Evolutionary conservation across 345 rosid species (phyloP).

Genomic region (Acer negundo): DNA sequence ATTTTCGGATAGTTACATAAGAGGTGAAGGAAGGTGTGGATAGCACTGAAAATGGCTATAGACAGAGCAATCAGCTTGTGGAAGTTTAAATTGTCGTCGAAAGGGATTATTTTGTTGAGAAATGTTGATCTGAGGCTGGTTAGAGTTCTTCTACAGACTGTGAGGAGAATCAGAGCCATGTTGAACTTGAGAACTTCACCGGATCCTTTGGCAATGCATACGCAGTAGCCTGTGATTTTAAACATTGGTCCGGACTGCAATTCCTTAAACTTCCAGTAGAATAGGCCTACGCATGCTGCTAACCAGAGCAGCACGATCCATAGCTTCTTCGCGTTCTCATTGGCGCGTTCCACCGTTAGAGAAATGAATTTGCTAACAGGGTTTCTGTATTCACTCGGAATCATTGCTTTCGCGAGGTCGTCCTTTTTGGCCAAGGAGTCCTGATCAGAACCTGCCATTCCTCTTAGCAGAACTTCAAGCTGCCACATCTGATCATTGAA

Average conservation of each 20-base stretch:
- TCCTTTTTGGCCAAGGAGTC: neutral
- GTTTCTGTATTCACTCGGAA: conserved; percentile 70
- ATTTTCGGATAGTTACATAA: conserved; percentile 64
- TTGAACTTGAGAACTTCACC: conserved; percentile 90
- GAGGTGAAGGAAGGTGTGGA: conserved; percentile 60
- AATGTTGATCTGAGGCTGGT: conserved; percentile 68
- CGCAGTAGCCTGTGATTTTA: conserved; percentile 75
- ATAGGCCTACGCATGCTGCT: conserved; percentile 44
- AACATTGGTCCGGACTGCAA: conserved; percentile 36
- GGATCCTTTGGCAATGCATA: conserved; percentile 79
- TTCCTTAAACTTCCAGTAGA: conserved; percentile 57
- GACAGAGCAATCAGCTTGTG: conserved; percentile 65
- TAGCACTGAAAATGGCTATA: conserved; percentile 45
- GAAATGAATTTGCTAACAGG: conserved; percentile 55
- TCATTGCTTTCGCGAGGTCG: conserved; percentile 72
- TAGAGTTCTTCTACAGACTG: conserved; percentile 77
- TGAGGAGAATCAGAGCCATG: conserved; percentile 85
- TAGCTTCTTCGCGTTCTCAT: conserved; percentile 68
- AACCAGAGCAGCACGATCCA: conserved; percentile 64
- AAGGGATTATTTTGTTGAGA: conserved; percentile 60
- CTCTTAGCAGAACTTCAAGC: conserved; percentile 74
- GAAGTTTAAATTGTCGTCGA: conserved; percentile 91
- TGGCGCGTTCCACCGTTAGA: conserved; percentile 39
- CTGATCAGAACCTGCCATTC: conserved; percentile 46
- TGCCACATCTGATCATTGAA: conserved; percentile 77